Base-by-base conservation (phyloP, 257 asterid genomes). In the Thymus quinquecostatus region DNA sequence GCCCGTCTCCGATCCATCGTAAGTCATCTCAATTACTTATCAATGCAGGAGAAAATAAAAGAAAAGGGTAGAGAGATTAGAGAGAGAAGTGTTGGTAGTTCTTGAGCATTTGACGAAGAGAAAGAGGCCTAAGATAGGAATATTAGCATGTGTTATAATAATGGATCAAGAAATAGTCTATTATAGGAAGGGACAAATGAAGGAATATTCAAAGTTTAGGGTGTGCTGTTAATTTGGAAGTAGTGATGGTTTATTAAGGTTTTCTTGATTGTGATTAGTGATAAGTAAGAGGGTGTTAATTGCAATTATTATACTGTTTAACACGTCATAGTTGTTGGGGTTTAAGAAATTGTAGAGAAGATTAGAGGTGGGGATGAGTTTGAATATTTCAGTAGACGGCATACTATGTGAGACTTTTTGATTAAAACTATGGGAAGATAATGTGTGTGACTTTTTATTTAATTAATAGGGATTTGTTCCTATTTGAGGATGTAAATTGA, bases 161-260 rank as follows among this genome's bases (percentile, higher is more conserved):
- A 79, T 69, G 64, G 40, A 56, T 68, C 66, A 38, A 57, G 70
- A 49, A 76, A 60, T 80, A 71, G 70, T 64, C 70, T 32, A 71
- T 77, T 57, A 11, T 34, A 33, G 81, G 76, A 86, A 77, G 79
- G 68, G 97, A 91, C 96, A 74, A 60, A 14, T 47, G 3, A 47
- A 64, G 36, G 92, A 82, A 88, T 88, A 82, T 82, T 80, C 73
- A 83, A 85, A 69, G 30, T 6, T 36, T 51, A 29, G 64, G 79
- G 78, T 70, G 82, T 85, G 96, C 88, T 83, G 93, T 78, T 84
- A 64, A 79, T 85, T 90, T 86, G 94, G 93, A 82, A 51, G 89
- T 84, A 69, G 45, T 79, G 92, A 41, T 87, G 96, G 78, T 81
- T 74, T 77, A 82, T 84, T 71, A 60, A 72, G 78, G 74, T 70